Evolutionary conservation across 768 basidiomycete genomes (phyloP), one percentile per base, ranked within the genome.

Genomic region (Porpolomopsis calyptriformis): DNA sequence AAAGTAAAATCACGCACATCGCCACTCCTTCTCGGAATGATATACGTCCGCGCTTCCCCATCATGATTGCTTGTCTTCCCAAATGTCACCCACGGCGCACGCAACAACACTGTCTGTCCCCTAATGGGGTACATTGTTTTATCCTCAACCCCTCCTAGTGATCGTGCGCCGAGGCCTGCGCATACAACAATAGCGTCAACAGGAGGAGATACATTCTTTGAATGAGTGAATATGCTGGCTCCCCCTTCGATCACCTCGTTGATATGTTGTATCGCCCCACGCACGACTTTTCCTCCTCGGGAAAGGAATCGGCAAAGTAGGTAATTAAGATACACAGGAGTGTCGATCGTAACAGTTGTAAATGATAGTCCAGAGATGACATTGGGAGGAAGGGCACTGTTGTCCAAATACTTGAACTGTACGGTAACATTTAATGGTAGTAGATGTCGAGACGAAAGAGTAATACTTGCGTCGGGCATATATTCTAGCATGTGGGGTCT

Each of bases 81-180:
- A 55, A 70, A 75, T 24, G 76, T 71, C 37, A 87, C 66, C 64
- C 74, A 72, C 0, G 85, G 82, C 2, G 86, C 85, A 31, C 75
- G 62, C 18, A 93, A 69, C 14, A 91, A 60, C 7, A 92, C 78
- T 0, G 86, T 82, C 64, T 94, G 92, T 6, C 91, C 91, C 36
- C 89, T 72, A 51, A 91, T 74, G 1, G 91, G 88, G 57, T 76
- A 78, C 19, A 91, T 65, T 19, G 65, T 67, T 47, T 70, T 69
- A 60, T 96, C 92, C 55, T 91, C 81, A 2, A 93, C 78, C 4
- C 90, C 91, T 10, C 85, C 76, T 35, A 94, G 69, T 25, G 77
- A 78, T 41, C 77, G 71, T 7, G 89, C 78, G 3, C 83, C 84
- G 18, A 92, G 60, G 0, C 88, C 88, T 0, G 76, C 70, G 52